A percentile compares a stretch with the other conserved stretches of the same genome.
Evolutionary conservation across 768 basidiomycete genomes (phyloP).

Genomic region (Coprinellus micaceus): DNA sequence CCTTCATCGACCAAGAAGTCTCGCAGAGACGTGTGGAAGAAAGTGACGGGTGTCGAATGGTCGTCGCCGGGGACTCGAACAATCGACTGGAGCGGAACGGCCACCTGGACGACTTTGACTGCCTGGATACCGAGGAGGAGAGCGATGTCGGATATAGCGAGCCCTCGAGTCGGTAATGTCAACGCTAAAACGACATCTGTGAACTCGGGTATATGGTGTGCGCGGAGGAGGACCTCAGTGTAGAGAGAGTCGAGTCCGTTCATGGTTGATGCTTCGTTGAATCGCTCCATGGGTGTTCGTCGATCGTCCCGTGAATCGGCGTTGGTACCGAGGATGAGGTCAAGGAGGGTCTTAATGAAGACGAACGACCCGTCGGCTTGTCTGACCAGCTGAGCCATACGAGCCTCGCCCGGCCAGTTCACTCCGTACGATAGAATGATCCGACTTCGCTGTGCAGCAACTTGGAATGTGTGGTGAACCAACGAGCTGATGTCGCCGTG

Average conservation of each 20-base stretch:
- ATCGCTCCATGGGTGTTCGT: background rate
- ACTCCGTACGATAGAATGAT: background rate
- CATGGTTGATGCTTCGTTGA: background rate
- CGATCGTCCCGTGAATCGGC: background rate
- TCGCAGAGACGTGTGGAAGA: background rate
- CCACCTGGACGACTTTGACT: background rate
- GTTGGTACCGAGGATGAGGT: background rate
- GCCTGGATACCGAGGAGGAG: background rate
- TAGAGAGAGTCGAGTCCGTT: background rate
- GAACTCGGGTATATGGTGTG: background rate
- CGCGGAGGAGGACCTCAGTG: background rate
- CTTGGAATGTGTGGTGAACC: background rate
- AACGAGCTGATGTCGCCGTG: background rate
- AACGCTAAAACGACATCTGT: background rate
- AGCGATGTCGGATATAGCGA: background rate
- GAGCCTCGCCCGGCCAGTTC: background rate
- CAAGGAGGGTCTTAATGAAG: background rate
- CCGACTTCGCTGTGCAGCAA: background rate
- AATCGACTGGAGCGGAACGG: background rate
- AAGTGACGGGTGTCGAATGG: background rate
- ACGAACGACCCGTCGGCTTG: slow-evolving; percentile 19
- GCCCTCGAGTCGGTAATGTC: background rate
- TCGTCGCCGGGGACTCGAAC: background rate
- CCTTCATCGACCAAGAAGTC: background rate
- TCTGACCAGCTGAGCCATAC: background rate